Base-by-base conservation (phyloP, 2,329 filamentous ascomycete genomes). In the Ceratocystis lukuohia region DNA sequence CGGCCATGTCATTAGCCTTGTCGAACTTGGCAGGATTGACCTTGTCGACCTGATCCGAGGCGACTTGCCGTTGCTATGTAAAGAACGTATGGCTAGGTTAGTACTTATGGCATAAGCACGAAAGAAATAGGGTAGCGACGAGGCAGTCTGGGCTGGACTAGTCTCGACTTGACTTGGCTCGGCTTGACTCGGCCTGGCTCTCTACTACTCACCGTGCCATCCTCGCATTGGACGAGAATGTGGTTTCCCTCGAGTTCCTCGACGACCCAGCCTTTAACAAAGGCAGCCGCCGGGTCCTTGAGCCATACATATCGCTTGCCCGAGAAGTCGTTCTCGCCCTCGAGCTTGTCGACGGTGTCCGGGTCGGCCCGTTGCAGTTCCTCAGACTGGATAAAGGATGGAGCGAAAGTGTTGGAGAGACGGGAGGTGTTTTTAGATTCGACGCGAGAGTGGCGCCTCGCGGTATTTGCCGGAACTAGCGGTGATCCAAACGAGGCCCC, bases 1-100 rank as follows among this genome's bases (percentile, higher is more conserved):
- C 94, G 28, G 95, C 94, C 94, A 99, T 99, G 76, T 99, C 95
- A 78, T 95, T 91, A 70, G 93, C 93, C 77, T 96, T 99, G 82
- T 99, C 94, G 78, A 99, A 99, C 75, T 99, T 99, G 73, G 93
- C 93, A 61, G 94, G 94, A 77, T 99, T 99, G 79, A 99, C 95
- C 77, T 96, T 97, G 80, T 99, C 95, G 71, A 96, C 91, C 71
- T 86, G 88, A 72, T 97, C 92, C 64, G 84, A 78, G 70, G 93
- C 87, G 63, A 94, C 87, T 73, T 96, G 89, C 71, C 91, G 87
- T 84, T 96, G 91, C 86, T 94, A 70, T 33, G 12, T 20, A 57
- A 45, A 46, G 48, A 66, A 8, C 41, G 70, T 68, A 59, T 30
- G 30, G 56, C 17, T 15, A 7, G 17, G 28, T 37, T 20, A n/a